A percentile compares a stretch with the other conserved stretches of the same genome.
phyloP scores from a whole-genome alignment of 352 stramenopile species.

The Pythium sukuiense region DNA sequence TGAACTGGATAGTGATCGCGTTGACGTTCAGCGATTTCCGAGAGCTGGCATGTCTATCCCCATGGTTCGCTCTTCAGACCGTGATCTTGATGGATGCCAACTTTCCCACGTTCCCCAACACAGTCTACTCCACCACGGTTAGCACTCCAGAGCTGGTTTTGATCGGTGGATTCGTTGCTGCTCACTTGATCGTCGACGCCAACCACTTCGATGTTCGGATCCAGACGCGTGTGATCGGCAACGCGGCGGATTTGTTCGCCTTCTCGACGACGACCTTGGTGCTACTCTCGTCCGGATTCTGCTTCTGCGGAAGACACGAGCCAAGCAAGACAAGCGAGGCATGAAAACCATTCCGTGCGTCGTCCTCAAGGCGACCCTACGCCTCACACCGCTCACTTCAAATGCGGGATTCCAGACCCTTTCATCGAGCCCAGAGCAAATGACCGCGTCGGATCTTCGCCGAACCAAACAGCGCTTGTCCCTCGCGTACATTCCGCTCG shows the following conservation, averaged over 20 bases:
- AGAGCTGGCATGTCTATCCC: neutral
- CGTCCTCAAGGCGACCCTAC: constrained; percentile 2
- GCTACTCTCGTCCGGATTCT: constrained; percentile 7
- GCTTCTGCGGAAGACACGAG: neutral
- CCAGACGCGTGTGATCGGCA: neutral
- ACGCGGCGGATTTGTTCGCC: constrained; percentile 13
- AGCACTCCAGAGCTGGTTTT: constrained; percentile 3
- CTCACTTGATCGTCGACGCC: neutral
- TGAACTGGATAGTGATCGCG: constrained; percentile 9
- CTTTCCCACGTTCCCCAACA: constrained; percentile 12
- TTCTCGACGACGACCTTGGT: constrained; percentile 15
- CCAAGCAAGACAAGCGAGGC: neutral
- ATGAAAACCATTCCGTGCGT: constrained; percentile 13
- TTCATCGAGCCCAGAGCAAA: neutral
- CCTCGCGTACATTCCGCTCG: neutral
- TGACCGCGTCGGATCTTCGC: neutral
- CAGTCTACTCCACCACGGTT: constrained; percentile 4
- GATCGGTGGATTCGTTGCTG: constrained; percentile 1
- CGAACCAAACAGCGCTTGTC: neutral
- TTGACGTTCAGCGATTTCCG: constrained; percentile 3
- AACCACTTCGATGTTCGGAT: constrained; percentile 11
- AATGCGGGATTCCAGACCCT: neutral
- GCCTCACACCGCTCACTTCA: neutral
- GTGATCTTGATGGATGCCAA: constrained; percentile 19
- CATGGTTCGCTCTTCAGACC: constrained; percentile 15